Conservation (phyloP, 2,329 filamentous ascomycete genomes). For the Beauveria sp. region DNA sequence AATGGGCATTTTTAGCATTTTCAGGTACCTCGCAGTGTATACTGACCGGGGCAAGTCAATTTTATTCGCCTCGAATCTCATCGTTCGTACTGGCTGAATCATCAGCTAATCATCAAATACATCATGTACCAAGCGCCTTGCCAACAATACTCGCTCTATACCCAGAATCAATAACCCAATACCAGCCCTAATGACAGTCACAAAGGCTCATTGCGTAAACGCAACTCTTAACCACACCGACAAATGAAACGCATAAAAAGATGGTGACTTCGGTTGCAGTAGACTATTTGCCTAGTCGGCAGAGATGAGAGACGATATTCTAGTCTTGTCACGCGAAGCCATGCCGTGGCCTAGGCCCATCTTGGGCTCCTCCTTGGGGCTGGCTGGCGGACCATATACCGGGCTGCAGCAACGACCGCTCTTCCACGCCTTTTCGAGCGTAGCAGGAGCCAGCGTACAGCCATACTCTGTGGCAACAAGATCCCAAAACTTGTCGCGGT, state of each 20-base stretch:
- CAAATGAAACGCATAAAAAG: background rate
- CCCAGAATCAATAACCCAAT: background rate
- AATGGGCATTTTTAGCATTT: background rate
- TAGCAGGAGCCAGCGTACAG: conserved; percentile 48
- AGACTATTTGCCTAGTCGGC: background rate
- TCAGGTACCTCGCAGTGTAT: background rate
- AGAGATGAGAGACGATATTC: conserved; percentile 48
- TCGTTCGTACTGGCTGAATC: background rate
- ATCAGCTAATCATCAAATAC: background rate
- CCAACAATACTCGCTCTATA: background rate
- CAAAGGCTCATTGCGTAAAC: background rate
- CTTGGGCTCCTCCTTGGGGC: conserved; percentile 37
- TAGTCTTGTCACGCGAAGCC: conserved; percentile 42
- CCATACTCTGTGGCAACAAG: conserved; percentile 67
- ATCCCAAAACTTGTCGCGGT: conserved; percentile 66
- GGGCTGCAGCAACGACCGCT: conserved; percentile 35
- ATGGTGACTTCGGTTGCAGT: background rate
- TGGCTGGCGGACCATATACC: conserved; percentile 35
- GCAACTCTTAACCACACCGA: background rate
- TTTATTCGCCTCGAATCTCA: background rate
- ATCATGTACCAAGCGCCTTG: background rate
- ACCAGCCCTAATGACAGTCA: background rate
- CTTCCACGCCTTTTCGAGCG: conserved; percentile 66
- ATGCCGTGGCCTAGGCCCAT: conserved; percentile 31
- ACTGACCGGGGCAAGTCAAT: background rate